phyloP scores from a whole-genome alignment of 805 yeast genomes.

The Blastobotrys muscicola region DNA sequence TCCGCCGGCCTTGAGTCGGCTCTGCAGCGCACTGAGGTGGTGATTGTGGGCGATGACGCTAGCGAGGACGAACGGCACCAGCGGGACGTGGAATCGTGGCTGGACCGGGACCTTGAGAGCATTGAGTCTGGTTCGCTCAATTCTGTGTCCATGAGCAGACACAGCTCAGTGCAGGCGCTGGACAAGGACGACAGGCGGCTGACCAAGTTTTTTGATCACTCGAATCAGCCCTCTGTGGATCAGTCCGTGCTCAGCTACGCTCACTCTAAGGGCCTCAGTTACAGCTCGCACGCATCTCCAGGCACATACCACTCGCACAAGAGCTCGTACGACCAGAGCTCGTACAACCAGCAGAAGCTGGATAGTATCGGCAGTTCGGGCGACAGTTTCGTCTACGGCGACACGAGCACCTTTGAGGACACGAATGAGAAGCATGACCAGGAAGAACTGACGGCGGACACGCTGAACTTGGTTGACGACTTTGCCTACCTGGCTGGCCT shows the following conservation, averaged over 20 bases:
- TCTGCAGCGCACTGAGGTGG: slow-evolving; percentile 2
- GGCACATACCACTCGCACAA: no score
- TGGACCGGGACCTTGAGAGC: slow-evolving; percentile 1
- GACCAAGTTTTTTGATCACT: slow-evolving; percentile 3
- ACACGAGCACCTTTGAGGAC: not conserved
- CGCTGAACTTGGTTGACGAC: slow-evolving; percentile 21
- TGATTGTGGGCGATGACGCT: slow-evolving; percentile 4
- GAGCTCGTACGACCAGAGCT: no score
- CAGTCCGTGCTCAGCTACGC: no score
- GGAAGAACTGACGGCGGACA: slow-evolving; percentile 7
- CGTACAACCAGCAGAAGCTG: no score
- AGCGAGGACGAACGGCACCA: slow-evolving; percentile 21
- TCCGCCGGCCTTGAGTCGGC: slow-evolving; percentile 3
- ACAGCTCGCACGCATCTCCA: no score
- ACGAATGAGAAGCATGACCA: not conserved
- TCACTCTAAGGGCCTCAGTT: no score
- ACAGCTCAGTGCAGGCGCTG: no score
- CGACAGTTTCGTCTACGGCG: no score
- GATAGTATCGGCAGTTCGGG: no score
- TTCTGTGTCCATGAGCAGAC: no score
- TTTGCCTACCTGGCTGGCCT: slow-evolving; percentile 27
- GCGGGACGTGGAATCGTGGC: slow-evolving; percentile 29
- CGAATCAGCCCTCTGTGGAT: not conserved
- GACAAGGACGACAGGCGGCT: not conserved
- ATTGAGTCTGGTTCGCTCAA: no score